Conservation (phyloP, 495 filamentous ascomycete species). For the Endocarpon pusillum region DNA sequence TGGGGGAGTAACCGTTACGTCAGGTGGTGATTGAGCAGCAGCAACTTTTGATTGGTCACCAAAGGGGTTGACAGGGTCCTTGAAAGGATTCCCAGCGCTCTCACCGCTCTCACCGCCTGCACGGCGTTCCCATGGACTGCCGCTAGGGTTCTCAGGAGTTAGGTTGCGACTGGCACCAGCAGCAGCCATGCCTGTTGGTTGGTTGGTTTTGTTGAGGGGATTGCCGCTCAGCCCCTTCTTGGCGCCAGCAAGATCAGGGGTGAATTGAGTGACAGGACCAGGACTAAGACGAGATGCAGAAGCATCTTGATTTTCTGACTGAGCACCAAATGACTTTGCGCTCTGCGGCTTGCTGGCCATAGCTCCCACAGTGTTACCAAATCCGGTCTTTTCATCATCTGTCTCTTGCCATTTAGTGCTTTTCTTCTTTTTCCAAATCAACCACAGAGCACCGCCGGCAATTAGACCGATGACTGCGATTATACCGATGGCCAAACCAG, state of each 20-base stretch:
- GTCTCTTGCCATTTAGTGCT: constrained; percentile 30
- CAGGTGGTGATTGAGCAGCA: constrained; percentile 3
- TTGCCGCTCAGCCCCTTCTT: constrained; percentile 20
- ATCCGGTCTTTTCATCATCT: constrained; percentile 29
- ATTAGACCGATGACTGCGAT: constrained; percentile 45
- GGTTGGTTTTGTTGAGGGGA: constrained; percentile 10
- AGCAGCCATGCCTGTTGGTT: constrained; percentile 11
- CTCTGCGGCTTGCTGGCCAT: constrained; percentile 13
- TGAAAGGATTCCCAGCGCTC: constrained; percentile 26
- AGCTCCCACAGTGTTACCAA: constrained; percentile 41
- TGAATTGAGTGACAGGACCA: constrained; percentile 75
- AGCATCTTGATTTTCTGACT: constrained; percentile 15
- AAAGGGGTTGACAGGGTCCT: constrained; percentile 36
- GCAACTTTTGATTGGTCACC: constrained; percentile 26
- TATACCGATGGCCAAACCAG: constrained; percentile 70
- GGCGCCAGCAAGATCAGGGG: constrained; percentile 42
- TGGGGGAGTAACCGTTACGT: constrained; percentile 9
- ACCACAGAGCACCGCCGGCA: constrained; percentile 41
- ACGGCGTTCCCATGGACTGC: constrained; percentile 2
- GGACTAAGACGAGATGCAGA: constrained; percentile 72
- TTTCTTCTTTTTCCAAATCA: constrained; percentile 46
- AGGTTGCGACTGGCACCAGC: constrained; percentile 7
- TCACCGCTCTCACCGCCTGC: constrained; percentile 13
- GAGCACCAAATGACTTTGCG: constrained; percentile 22
- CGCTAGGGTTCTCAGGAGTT: constrained; percentile 4